Base-by-base conservation (phyloP, 2,329 filamentous ascomycete species). In the Penicillium sp. region DNA sequence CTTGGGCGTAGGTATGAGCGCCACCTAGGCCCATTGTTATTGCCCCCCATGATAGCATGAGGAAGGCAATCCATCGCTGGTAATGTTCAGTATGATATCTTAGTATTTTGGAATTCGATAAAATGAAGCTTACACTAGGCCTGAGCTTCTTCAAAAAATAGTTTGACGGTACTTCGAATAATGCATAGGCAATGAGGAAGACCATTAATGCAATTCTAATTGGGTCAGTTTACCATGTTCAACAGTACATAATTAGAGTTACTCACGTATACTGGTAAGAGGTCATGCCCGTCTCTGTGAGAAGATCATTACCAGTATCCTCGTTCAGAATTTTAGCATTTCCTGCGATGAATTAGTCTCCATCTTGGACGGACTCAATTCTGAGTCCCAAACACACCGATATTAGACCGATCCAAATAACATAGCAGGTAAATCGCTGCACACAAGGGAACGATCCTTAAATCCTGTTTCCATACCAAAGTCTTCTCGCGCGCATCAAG, bases 391-490 rank as follows among this genome's bases (percentile, higher is more conserved):
- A 26, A 29, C 64, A 47, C 56, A 78, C 86, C 86, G 56, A 90
- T 89, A 71, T 90, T 90, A 54, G 85, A 83, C 44, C 85, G 79
- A 72, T 90, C 87, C 25, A 90, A 80, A 69, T 87, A 89, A 72
- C 85, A 88, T 23, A 90, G 79, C 46, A 90, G 79, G 70, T 88
- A 91, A 50, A 90, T 87, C 52, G 72, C 76, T 7, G 85, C 83
- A n/a, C 80, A 84, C 14, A 89, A 74, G 1, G 88, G 87, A 14
- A 89, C 76, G 55, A 90, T 87, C 54, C 83, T 80, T 19, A 83
- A 58, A 69, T 90, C 88, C 65, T 88, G 85, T 64, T 84, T 86
- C 72, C 81, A 75, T 25, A 85, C 60, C 7, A 85, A 75, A 8
- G 67, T 64, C 57, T 60, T 71, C 58, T 73, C 70, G 8, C 63